Evolutionary conservation across 2,329 filamentous ascomycete genomes (phyloP).

Genomic region (Alternaria consortialis): DNA sequence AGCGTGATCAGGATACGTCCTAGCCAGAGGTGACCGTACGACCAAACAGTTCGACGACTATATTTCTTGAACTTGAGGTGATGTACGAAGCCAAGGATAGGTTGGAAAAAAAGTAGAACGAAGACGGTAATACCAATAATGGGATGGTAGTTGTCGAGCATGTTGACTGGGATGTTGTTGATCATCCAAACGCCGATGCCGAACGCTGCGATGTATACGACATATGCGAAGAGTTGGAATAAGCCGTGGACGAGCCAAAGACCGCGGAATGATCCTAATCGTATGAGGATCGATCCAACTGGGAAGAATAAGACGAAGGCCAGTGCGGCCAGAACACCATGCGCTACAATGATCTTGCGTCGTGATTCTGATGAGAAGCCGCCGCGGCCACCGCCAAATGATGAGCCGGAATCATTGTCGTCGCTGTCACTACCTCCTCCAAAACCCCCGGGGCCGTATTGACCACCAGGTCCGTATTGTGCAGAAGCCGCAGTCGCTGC

Average conservation of each 20-base stretch:
- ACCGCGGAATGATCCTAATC: slow-evolving; percentile 53
- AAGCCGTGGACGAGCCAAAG: slow-evolving; percentile 54
- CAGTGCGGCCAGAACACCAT: slow-evolving; percentile 54
- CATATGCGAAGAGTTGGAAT: slow-evolving; percentile 60
- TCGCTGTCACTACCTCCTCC: slow-evolving; percentile 12
- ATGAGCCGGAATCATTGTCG: slow-evolving; percentile 7
- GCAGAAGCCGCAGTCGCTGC: slow-evolving; percentile 24
- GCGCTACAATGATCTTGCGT: slow-evolving; percentile 49
- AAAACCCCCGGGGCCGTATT: slow-evolving; percentile 19
- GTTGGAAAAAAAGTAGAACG: slow-evolving; percentile 63
- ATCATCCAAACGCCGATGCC: slow-evolving; percentile 62
- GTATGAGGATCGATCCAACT: slow-evolving; percentile 54
- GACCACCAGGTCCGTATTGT: slow-evolving; percentile 19
- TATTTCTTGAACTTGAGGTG: slow-evolving; percentile 61
- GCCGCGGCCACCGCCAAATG: slow-evolving; percentile 11
- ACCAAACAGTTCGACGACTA: slow-evolving; percentile 56
- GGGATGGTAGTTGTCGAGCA: slow-evolving; percentile 56
- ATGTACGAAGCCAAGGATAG: slow-evolving; percentile 61
- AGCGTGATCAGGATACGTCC: slow-evolving; percentile 61
- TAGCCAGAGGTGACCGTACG: slow-evolving; percentile 64
- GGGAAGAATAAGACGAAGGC: slow-evolving; percentile 58
- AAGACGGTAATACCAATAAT: slow-evolving; percentile 64
- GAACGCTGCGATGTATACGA: slow-evolving; percentile 59
- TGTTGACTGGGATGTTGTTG: slow-evolving; percentile 36
- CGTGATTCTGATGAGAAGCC: slow-evolving; percentile 16